Base-by-base conservation (phyloP, 352 stramenopile species). In the Phytophthora ohioensis region DNA sequence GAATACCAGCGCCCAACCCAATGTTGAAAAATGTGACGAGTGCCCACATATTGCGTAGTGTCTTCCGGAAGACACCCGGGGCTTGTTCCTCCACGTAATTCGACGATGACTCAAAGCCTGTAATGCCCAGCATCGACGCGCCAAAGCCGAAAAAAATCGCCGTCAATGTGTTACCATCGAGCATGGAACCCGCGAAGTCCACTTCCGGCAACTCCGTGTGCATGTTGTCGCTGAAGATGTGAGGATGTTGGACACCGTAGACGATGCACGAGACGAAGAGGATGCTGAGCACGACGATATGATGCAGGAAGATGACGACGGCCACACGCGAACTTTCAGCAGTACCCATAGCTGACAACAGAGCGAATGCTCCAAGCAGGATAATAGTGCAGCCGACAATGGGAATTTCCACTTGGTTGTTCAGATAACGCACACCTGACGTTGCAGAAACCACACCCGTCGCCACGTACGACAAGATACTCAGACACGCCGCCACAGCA, bases 401-500 rank as follows among this genome's bases (percentile, higher is more conserved):
- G 5, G 71, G 62, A 15, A 93, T 72, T 7, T 73, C 72, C 12
- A 92, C 49, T 34, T 95, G 70, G 38, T 79, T 92, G 71, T 86
- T 69, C 27, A 97, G 73, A 71, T 97, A 97, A 7, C 76, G 82
- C 7, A 96, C 67, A n/a, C 85, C 90, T 30, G 87, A 90, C 21
- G 85, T 86, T 30, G 55, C 80, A 6, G 79, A 87, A 6, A 87
- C 79, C 4, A 90, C 80, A 21, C 85, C 91, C 2, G 91, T 97
- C 0, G 91, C 91, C n/a, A 97, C 75, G 80, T 97, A 97, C 5
- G 88, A 92, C 58, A 97, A 83, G 55, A 97, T 90, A 34, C 86
- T 82, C 43, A 97, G 79, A 36, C 80, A 85, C 3, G 91, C 91
- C 5, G 89, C 91, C 11, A 95, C 75, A 0, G 87, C 87, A 1